A percentile compares a stretch with the other conserved stretches of the same genome.
Evolutionary conservation across 2,329 filamentous ascomycete species (phyloP).

Genomic region (Ophiosphaerella herpotricha): DNA sequence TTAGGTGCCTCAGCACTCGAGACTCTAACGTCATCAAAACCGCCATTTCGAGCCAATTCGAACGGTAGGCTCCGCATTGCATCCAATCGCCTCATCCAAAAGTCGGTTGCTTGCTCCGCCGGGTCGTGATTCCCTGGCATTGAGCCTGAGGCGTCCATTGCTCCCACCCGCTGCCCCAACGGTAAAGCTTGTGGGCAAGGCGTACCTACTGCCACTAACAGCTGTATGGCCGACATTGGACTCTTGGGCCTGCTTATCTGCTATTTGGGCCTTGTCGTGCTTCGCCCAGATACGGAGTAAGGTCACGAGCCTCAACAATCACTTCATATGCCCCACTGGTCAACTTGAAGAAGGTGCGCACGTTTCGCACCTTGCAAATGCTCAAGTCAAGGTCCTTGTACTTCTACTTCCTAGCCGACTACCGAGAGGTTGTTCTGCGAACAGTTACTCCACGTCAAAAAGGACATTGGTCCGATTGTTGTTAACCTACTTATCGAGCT

Average conservation of each 20-base stretch:
- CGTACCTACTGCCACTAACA: constrained; percentile 14
- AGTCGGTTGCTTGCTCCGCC: constrained; percentile 12
- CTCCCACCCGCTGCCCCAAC: constrained; percentile 14
- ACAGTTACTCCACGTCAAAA: not conserved
- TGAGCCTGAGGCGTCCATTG: constrained; percentile 11
- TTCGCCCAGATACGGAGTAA: constrained; percentile 17
- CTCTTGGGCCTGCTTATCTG: constrained; percentile 27
- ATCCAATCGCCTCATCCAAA: constrained; percentile 14
- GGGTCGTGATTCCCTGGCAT: constrained; percentile 16
- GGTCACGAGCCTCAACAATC: constrained; percentile 31
- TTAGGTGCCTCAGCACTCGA: constrained; percentile 6
- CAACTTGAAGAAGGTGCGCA: not conserved
- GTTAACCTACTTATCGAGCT: no score
- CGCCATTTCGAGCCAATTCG: constrained; percentile 8
- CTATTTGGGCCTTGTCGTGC: constrained; percentile 12
- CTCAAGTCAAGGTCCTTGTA: not conserved
- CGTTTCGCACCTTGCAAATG: not conserved
- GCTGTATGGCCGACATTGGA: constrained; percentile 17
- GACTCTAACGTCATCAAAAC: constrained; percentile 21
- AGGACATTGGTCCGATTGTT: no score
- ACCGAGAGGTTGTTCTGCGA: not conserved
- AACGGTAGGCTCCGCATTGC: constrained; percentile 9
- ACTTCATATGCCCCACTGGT: constrained; percentile 3
- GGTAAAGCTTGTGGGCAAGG: constrained; percentile 33
- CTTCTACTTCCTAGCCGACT: not conserved